phyloP scores from a whole-genome alignment of 441 rosid genomes.

The Populus hybrid region DNA sequence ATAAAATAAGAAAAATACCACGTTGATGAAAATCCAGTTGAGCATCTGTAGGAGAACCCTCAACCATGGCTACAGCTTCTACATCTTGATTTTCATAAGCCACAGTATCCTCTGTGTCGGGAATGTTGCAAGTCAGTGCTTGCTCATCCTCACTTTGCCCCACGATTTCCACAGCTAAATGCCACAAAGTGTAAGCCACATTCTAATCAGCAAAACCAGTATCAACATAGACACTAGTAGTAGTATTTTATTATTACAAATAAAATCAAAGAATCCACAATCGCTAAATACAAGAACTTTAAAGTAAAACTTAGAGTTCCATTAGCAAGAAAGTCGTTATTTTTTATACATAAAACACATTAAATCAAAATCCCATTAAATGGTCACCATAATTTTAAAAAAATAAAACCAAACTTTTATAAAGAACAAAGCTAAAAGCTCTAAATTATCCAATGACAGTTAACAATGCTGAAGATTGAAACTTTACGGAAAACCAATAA shows the following conservation, averaged over 20 bases:
- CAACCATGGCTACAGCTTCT: constrained; percentile 76
- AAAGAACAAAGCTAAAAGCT: not conserved
- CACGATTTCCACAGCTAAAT: constrained; percentile 41
- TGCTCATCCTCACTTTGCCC: constrained; percentile 56
- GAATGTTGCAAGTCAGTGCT: constrained; percentile 53
- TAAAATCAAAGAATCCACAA: not conserved
- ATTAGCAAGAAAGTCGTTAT: not conserved
- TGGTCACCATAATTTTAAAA: not conserved
- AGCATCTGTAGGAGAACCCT: constrained; percentile 64
- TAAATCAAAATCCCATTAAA: not conserved
- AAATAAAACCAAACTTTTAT: no score
- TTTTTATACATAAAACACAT: not conserved
- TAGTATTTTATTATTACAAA: not conserved
- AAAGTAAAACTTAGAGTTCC: not conserved
- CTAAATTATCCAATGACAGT: not conserved
- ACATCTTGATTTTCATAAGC: constrained; percentile 78
- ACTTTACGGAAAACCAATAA: not conserved
- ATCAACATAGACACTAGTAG: not conserved
- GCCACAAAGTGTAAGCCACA: constrained; percentile 26
- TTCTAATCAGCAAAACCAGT: not conserved
- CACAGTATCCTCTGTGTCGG: constrained; percentile 72
- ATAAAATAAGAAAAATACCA: constrained; percentile 17
- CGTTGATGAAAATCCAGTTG: constrained; percentile 18
- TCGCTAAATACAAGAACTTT: not conserved
- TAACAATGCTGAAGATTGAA: not conserved